Conservation (phyloP, 192 early-diverging fungal species). For the Coemansia pectinata region DNA sequence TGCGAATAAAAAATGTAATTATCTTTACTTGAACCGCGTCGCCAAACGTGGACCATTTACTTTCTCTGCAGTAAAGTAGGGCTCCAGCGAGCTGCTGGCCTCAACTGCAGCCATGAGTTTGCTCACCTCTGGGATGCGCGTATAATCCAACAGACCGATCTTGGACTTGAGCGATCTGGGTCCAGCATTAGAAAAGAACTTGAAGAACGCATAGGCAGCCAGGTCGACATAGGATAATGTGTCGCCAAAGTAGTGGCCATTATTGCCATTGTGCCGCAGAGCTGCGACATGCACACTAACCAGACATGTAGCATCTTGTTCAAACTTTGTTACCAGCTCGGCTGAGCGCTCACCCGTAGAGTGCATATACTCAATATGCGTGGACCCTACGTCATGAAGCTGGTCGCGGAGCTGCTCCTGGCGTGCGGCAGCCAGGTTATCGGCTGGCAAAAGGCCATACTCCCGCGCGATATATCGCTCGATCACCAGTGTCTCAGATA, state of each 20-base stretch:
- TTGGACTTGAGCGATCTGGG: slow-evolving; percentile 1
- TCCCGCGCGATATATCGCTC: slow-evolving; percentile 56
- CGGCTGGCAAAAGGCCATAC: slow-evolving; percentile 44
- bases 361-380: slow-evolving; percentile 4
- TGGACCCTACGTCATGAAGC: slow-evolving; percentile 5
- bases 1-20: neutral
- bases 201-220: slow-evolving; percentile 26
- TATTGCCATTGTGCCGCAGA: slow-evolving; percentile 56
- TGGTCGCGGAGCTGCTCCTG: slow-evolving; percentile 28
- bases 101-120: slow-evolving; percentile 37
- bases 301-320: neutral
- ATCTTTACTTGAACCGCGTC: slow-evolving; percentile 10
- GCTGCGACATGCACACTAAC: neutral
- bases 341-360: neutral
- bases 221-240: slow-evolving; percentile 49
- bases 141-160: neutral
- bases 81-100: neutral
- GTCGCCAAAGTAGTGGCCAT: slow-evolving; percentile 54
- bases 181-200: slow-evolving; percentile 2
- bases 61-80: neutral
- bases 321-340: neutral
- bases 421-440: slow-evolving; percentile 28
- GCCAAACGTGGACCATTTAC: neutral
- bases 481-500: slow-evolving; percentile 54
- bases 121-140: slow-evolving; percentile 22